Evolutionary conservation across 2,329 filamentous ascomycete species (phyloP).

Genomic region (Diplocarpon rosae): DNA sequence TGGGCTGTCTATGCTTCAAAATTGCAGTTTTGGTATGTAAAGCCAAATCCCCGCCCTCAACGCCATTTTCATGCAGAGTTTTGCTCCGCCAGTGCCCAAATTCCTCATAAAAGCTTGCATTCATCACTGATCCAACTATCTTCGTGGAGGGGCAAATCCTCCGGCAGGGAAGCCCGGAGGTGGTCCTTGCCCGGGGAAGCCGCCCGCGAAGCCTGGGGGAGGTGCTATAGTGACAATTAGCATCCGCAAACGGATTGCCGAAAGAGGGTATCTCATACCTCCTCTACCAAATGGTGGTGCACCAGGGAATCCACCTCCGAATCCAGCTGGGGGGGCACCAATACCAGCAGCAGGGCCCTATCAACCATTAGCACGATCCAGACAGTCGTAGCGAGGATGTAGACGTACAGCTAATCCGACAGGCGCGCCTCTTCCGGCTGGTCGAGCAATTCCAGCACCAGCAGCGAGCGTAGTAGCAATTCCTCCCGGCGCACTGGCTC

Average conservation of each 20-base stretch:
- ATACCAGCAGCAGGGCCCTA: constrained; percentile 77
- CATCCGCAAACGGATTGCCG: not conserved
- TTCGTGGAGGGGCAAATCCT: constrained; percentile 20
- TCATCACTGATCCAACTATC: constrained; percentile 16
- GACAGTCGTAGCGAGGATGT: constrained; percentile 1
- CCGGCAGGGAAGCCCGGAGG: constrained; percentile 35
- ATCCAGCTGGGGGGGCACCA: constrained; percentile 53
- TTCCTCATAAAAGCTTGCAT: constrained; percentile 8
- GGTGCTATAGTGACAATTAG: constrained; percentile 13
- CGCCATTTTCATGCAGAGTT: constrained; percentile 24
- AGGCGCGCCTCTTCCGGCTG: constrained; percentile 75
- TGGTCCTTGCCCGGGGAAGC: constrained; percentile 40
- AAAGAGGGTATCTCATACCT: constrained; percentile 33
- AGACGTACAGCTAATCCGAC: constrained; percentile 65
- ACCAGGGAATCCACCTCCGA: constrained; percentile 5
- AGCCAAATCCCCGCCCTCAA: constrained; percentile 26
- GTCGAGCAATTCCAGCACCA: constrained; percentile 82
- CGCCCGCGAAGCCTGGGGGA: constrained; percentile 34
- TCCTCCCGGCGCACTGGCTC: constrained; percentile 60
- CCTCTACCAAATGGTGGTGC: constrained; percentile 40
- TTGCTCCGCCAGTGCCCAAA: constrained; percentile 14
- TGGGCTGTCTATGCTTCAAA: constrained; percentile 26
- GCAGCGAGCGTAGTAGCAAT: constrained; percentile 57
- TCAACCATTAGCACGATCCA: constrained; percentile 18
- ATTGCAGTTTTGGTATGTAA: constrained; percentile 23